A percentile compares a stretch with the other conserved stretches of the same genome.
Evolutionary conservation across 495 filamentous ascomycete genomes (phyloP).

Genomic region (Hypoxylon perforatum): DNA sequence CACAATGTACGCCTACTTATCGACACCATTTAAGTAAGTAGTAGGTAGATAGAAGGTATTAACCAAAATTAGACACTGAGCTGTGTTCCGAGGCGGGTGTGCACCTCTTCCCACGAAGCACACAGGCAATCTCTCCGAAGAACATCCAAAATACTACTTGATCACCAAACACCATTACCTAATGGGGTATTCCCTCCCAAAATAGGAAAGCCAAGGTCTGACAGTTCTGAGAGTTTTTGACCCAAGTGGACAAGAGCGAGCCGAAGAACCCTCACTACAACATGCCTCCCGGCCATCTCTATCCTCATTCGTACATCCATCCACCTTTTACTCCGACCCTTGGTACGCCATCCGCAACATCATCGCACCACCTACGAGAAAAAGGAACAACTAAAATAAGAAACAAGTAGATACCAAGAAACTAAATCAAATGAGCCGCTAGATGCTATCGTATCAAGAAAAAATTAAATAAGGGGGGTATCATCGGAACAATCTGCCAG

Average conservation of each 20-base stretch:
- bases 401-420: neutral
- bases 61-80: too few species aligned
- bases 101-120: neutral
- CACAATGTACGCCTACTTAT: too few species aligned
- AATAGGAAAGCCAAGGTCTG: neutral
- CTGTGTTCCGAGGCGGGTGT: neutral
- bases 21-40: too few species aligned
- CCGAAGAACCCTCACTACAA: too few species aligned
- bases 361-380: neutral
- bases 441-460: constrained; percentile 12
- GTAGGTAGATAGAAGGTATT: neutral
- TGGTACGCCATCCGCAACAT: neutral
- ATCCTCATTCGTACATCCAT: neutral
- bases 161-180: neutral
- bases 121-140: constrained; percentile 10
- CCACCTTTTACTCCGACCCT: neutral
- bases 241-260: too few species aligned
- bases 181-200: constrained; percentile 13
- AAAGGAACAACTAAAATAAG: neutral
- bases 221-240: too few species aligned
- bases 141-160: neutral
- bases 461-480: constrained; percentile 24
- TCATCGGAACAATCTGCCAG: constrained; percentile 37
- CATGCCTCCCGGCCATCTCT: too few species aligned
- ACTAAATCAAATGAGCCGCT: constrained; percentile 25